Conservation (phyloP, 345 rosid genomes). For the Tarenaya hassleriana region DNA sequence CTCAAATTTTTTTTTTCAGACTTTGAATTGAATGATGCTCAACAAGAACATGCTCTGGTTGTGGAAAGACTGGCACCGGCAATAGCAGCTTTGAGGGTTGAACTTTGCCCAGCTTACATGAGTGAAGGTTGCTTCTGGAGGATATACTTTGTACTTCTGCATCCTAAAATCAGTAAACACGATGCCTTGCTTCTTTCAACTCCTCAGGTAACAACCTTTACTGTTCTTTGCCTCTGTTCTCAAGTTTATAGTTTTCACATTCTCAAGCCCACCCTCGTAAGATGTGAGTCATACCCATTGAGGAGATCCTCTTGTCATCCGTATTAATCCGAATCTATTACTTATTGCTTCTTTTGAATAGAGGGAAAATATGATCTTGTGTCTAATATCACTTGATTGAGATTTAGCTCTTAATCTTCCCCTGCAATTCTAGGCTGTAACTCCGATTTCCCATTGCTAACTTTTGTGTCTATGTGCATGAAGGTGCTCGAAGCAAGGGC, state of each 20-base stretch:
- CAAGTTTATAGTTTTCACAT: not conserved
- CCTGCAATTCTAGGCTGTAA: not conserved
- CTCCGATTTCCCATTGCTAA: not conserved
- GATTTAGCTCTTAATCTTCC: not conserved
- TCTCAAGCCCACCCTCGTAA: not conserved
- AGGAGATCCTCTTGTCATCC: no score
- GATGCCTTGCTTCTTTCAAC: constrained; percentile 80
- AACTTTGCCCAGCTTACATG: constrained; percentile 90
- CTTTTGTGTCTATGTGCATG: not conserved
- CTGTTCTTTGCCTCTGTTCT: not conserved
- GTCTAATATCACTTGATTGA: not conserved
- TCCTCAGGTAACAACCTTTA: not conserved
- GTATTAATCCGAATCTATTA: no score
- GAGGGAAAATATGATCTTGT: no score
- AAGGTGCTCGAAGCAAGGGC: constrained; percentile 63
- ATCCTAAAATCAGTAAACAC: constrained; percentile 69
- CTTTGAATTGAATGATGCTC: constrained; percentile 71
- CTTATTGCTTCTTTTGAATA: no score
- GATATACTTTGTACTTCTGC: constrained; percentile 89
- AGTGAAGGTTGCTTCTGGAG: constrained; percentile 91
- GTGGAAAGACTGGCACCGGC: constrained; percentile 66
- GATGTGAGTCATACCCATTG: not conserved
- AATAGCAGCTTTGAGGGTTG: constrained; percentile 75
- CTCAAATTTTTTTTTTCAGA: constrained; percentile 35
- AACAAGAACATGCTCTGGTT: constrained; percentile 68